Evolutionary conservation across 2,329 filamentous ascomycete genomes (phyloP).

Genomic region (Lasiodiplodia hormozganensis): DNA sequence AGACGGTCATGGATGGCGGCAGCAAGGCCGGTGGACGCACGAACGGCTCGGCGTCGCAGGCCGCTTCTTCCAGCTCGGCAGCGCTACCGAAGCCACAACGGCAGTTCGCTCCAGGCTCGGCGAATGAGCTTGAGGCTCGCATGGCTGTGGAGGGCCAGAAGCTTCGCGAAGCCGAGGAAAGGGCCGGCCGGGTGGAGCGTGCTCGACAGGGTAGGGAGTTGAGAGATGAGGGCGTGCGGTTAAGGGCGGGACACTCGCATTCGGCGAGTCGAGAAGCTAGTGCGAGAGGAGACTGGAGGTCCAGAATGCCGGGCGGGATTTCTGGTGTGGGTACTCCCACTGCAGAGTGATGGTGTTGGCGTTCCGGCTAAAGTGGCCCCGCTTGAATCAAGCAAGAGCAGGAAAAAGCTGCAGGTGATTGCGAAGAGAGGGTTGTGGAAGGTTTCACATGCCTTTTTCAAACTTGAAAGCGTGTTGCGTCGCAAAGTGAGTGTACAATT

Average conservation of each 20-base stretch:
- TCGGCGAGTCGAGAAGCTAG: slow-evolving; percentile 2
- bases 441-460: not conserved
- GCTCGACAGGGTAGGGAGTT: slow-evolving; percentile 16
- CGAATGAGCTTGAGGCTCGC: slow-evolving; percentile 40
- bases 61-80: slow-evolving; percentile 30
- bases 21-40: not conserved
- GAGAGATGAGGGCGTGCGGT: slow-evolving; percentile 5
- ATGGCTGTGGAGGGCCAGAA: slow-evolving; percentile 47
- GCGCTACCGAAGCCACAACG: slow-evolving; percentile 1
- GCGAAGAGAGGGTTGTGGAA: not conserved
- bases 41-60: slow-evolving; percentile 8
- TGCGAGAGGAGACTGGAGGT: slow-evolving; percentile 5
- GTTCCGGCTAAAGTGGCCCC: too few relatives aligned
- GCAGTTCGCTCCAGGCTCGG: slow-evolving; percentile 7
- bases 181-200: slow-evolving; percentile 32
- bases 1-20: slow-evolving; percentile 12
- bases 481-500: not conserved
- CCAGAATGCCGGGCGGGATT: slow-evolving; percentile 9
- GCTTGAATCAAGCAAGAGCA: too few relatives aligned
- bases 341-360: not conserved
- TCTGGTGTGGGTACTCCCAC: slow-evolving; percentile 12
- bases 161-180: slow-evolving; percentile 45
- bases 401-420: not conserved
- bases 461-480: not conserved
- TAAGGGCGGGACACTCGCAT: not conserved